phyloP scores from a whole-genome alignment of 306 rosid species.

The Sicyos baderoa region DNA sequence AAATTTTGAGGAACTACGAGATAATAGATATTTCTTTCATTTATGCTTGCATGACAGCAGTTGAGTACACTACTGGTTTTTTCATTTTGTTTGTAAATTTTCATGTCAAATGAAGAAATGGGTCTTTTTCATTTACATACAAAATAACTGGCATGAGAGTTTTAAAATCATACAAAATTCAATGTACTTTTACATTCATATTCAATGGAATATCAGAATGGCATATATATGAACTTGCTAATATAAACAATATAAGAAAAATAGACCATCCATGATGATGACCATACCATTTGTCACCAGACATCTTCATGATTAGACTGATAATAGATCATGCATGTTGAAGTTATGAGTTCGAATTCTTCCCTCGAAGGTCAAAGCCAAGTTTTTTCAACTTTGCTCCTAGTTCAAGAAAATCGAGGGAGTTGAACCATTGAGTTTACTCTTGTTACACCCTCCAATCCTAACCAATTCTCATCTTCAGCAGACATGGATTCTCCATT shows the following conservation, averaged over 20 bases:
- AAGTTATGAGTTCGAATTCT: not conserved
- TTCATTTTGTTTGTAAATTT: not conserved
- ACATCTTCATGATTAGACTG: not conserved
- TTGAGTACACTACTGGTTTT: not conserved
- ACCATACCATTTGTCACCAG: not conserved
- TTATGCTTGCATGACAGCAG: too few species aligned
- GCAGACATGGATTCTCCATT: conserved; percentile 34
- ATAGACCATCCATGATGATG: not conserved
- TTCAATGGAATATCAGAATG: not conserved
- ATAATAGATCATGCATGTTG: not conserved
- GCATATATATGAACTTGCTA: not conserved
- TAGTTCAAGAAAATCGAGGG: conserved; percentile 80
- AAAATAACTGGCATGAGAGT: not conserved
- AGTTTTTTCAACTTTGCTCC: conserved; percentile 34
- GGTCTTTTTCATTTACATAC: not conserved
- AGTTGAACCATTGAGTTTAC: conserved; percentile 96
- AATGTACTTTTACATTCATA: not conserved
- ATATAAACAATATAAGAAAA: not conserved
- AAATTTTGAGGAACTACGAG: too few species aligned
- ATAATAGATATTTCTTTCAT: too few species aligned
- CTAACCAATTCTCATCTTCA: conserved; percentile 94
- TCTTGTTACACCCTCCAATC: conserved; percentile 93
- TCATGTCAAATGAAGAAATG: not conserved
- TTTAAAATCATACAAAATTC: not conserved
- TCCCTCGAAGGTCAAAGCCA: not conserved